Base-by-base conservation (phyloP, 2,329 filamentous ascomycete species). In the Trichoderma gracile region DNA sequence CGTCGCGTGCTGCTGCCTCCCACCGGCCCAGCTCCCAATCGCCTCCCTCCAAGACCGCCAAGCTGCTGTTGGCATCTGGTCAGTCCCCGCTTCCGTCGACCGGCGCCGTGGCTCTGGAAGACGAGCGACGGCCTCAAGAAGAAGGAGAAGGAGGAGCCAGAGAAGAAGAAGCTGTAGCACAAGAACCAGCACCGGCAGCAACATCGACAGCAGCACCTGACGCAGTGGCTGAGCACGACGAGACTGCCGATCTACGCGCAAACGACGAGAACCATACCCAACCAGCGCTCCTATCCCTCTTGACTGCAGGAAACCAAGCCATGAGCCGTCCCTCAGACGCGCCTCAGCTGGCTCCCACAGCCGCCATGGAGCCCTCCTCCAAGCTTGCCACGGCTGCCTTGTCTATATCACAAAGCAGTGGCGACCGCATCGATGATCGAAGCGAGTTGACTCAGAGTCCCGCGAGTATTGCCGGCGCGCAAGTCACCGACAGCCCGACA, bases 311-410 rank as follows among this genome's bases (percentile, higher is more conserved):
- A 63, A 79, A 80, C 25, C 76, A 82, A 67, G 78, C 78, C 54
- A 83, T 87, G 78, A 86, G 83, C 72, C 83, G 82, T 65, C 77
- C 83, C n/a, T 77, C 81, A 63, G 84, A 86, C 73, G 80, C 79
- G 67, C 80, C 82, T n/a, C 78, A 73, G 67, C 64, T 73, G 38
- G 78, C 77, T 57, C 78, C 79, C 1, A 80, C 79, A 14, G 78
- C 79, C 19, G 74, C 76, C 54, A 80, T 81, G 72, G 79, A 81
- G 25, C 71, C 77, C 8, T 75, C 77, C 3, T 71, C 75, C 50
- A 80, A 79, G 66, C 73, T 75, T 7, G 70, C 70, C 45, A 74
- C 76, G 64, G 73, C 68, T 60, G 62, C 65, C 43, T 73, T 70
- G 40, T 71, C 75, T 43, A 71, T 77, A 65, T 71, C 74, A 42